phyloP scores from a whole-genome alignment of 2,329 filamentous ascomycete species.

The Stagonosporopsis tanaceti region DNA sequence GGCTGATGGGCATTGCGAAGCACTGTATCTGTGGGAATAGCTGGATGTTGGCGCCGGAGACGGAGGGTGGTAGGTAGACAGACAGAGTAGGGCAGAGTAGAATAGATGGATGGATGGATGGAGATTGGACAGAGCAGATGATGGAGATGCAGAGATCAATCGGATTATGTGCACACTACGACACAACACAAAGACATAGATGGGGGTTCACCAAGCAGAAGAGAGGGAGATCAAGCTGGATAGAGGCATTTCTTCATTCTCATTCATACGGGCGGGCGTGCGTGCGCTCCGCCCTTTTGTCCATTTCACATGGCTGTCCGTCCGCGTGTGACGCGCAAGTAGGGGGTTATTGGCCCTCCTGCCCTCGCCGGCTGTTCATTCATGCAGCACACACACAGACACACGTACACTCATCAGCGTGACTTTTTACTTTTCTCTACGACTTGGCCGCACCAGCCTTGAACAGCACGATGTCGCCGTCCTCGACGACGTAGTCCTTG shows the following conservation, averaged over 20 bases:
- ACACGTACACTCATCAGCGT: too few species aligned
- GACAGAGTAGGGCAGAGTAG: too few species aligned
- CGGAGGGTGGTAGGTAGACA: slow-evolving; percentile 22
- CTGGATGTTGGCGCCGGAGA: slow-evolving; percentile 47
- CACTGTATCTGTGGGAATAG: slow-evolving; percentile 50
- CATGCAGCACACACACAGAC: too few species aligned
- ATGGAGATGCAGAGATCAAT: not conserved
- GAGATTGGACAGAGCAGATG: too few species aligned
- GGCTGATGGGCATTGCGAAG: slow-evolving; percentile 50
- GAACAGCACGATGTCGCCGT: slow-evolving; percentile 84
- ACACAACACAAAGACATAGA: not conserved
- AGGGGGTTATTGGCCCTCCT: slow-evolving; percentile 7
- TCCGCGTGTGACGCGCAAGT: slow-evolving; percentile 17
- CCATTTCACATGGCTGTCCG: slow-evolving; percentile 22
- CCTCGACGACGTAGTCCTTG: slow-evolving; percentile 92
- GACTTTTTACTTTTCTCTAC: slow-evolving; percentile 44
- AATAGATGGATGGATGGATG: too few species aligned
- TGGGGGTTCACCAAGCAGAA: too few species aligned
- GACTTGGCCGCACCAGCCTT: slow-evolving; percentile 86
- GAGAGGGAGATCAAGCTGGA: not conserved
- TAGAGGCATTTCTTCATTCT: slow-evolving; percentile 30
- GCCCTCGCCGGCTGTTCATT: too few species aligned
- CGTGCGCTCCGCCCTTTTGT: not conserved
- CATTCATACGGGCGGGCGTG: slow-evolving; percentile 25
- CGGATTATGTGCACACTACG: too few species aligned